phyloP scores from a whole-genome alignment of 2,329 filamentous ascomycete genomes.

The Ophiostoma sp. region DNA sequence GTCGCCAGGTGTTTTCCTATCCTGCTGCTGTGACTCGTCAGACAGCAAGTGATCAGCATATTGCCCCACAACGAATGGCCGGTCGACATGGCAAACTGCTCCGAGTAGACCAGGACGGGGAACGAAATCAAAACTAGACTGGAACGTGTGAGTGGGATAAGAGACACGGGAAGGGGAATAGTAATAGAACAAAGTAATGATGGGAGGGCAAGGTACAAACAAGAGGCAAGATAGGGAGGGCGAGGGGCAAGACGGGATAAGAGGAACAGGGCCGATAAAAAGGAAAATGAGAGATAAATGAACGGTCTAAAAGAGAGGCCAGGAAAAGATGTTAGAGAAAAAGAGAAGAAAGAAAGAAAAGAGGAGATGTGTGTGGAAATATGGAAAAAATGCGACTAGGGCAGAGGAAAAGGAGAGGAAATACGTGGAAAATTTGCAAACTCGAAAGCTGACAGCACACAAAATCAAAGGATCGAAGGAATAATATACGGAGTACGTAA shows the following conservation, averaged over 20 bases:
- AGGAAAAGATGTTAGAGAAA: background rate
- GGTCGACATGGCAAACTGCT: background rate
- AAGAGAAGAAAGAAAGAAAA: background rate
- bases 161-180: background rate
- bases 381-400: background rate
- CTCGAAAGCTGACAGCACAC: background rate
- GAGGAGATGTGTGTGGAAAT: background rate
- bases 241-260: too few relatives aligned
- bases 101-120: background rate
- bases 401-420: background rate
- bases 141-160: background rate
- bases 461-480: background rate
- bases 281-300: background rate
- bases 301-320: background rate
- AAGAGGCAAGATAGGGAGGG: too few relatives aligned
- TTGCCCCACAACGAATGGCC: conserved; percentile 16
- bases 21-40: conserved; percentile 1
- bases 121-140: background rate
- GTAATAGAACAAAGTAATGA: background rate
- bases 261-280: too few relatives aligned
- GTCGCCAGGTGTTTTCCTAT: background rate
- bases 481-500: background rate
- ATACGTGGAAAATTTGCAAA: background rate
- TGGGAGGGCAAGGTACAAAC: too few relatives aligned
- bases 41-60: conserved; percentile 5